Conservation (phyloP, 805 yeast species). For the Candida caryicola region DNA sequence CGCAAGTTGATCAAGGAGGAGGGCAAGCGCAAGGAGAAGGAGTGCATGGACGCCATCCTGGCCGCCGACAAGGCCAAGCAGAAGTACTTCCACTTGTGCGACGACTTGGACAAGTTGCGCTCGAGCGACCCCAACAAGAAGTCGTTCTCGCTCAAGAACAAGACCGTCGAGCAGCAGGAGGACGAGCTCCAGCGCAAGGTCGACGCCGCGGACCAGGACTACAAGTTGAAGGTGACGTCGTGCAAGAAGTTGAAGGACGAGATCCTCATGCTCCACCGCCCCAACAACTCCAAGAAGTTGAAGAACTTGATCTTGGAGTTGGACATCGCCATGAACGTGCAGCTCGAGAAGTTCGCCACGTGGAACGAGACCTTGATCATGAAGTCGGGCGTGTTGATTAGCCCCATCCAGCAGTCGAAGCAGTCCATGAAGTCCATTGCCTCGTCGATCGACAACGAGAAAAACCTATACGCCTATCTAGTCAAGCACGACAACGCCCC, state of each 20-base stretch:
- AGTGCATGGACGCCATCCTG: constrained; percentile 74
- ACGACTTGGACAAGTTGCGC: constrained; percentile 79
- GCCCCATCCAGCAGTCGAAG: constrained; percentile 61
- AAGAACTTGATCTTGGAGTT: constrained; percentile 78
- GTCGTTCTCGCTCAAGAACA: constrained; percentile 74
- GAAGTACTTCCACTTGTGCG: constrained; percentile 71
- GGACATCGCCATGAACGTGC: constrained; percentile 86
- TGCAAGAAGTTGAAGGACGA: constrained; percentile 75
- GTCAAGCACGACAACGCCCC: constrained; percentile 42
- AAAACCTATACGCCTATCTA: constrained; percentile 71
- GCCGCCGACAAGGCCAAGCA: constrained; percentile 85
- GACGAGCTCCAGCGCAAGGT: constrained; percentile 83
- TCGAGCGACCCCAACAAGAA: constrained; percentile 82
- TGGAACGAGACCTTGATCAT: constrained; percentile 80
- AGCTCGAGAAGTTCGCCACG: constrained; percentile 84
- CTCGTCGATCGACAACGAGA: constrained; percentile 75
- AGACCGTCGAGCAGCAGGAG: constrained; percentile 82
- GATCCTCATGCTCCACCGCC: constrained; percentile 70
- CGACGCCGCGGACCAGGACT: constrained; percentile 81
- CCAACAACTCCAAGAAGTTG: constrained; percentile 66
- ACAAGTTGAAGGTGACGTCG: constrained; percentile 68
- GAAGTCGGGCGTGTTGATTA: constrained; percentile 78
- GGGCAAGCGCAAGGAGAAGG: constrained; percentile 77
- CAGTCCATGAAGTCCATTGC: constrained; percentile 78
- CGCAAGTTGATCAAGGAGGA: constrained; percentile 82